These are phyloP conservation scores for Fusarium albidum DNA, from an alignment of 2,329 filamentous ascomycete genomes.

Conservation along the genomic window DNA sequence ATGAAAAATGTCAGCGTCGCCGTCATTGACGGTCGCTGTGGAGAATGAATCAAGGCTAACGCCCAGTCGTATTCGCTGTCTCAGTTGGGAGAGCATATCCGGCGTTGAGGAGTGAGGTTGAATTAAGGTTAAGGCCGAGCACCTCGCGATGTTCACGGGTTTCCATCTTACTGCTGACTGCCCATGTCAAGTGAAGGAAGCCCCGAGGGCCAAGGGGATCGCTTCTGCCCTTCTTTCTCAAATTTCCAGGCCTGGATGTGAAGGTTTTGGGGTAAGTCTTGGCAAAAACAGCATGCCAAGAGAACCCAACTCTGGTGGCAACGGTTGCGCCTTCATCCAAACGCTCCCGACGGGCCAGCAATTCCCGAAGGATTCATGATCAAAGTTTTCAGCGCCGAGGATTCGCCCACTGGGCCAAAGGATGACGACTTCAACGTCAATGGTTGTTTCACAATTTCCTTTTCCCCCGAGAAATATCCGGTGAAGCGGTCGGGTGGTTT, in stretches of 20 bases:
- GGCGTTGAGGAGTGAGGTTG: neutral
- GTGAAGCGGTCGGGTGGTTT: too few species aligned
- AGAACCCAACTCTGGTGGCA: slow-evolving; percentile 11
- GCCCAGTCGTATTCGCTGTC: neutral
- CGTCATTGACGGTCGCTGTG: slow-evolving; percentile 10
- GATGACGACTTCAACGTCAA: too few species aligned
- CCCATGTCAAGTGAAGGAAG: neutral
- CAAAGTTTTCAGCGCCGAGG: too few species aligned
- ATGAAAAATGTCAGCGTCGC: slow-evolving; percentile 8
- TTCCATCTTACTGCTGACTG: neutral
- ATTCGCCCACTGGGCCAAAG: too few species aligned
- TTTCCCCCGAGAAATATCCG: too few species aligned
- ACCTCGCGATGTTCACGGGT: neutral
- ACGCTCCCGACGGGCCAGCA: too few species aligned
- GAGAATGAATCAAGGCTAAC: neutral
- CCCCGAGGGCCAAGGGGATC: neutral
- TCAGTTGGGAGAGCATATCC: neutral
- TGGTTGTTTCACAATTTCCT: too few species aligned
- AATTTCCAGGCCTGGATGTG: neutral
- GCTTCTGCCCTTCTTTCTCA: neutral
- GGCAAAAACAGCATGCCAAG: slow-evolving; percentile 21
- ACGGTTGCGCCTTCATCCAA: neutral
- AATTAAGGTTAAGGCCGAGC: neutral
- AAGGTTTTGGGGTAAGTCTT: slow-evolving; percentile 14
- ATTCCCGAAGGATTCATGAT: too few species aligned